A percentile compares a stretch with the other conserved stretches of the same genome.
Evolutionary conservation across 2,329 filamentous ascomycete species (phyloP).

Genomic region (Drechslerella dactyloides): DNA sequence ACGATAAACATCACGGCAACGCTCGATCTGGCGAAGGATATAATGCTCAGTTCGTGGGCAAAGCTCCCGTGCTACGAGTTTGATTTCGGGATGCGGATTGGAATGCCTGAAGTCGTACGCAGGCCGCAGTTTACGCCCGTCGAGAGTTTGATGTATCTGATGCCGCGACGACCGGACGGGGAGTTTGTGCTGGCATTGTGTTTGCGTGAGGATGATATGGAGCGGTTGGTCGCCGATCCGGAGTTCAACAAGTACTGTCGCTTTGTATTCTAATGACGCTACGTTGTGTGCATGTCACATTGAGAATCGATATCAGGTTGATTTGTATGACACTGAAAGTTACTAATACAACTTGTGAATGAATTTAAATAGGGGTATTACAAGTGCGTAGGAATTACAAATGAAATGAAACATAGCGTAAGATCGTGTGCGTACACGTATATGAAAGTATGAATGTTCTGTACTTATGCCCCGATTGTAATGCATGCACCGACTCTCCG

Average conservation of each 20-base stretch:
- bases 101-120: conserved; percentile 61
- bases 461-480: background rate
- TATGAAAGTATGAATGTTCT: background rate
- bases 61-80: conserved; percentile 61
- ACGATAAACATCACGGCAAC: conserved; percentile 57
- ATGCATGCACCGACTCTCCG: background rate
- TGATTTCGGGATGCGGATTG: conserved; percentile 62
- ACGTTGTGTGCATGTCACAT: too few relatives aligned
- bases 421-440: background rate
- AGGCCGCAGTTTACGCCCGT: conserved; percentile 61
- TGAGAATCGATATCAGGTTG: background rate
- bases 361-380: too few relatives aligned
- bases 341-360: too few relatives aligned
- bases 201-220: conserved; percentile 62
- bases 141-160: conserved; percentile 63
- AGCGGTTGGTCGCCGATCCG: conserved; percentile 59
- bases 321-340: too few relatives aligned
- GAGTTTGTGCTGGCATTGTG: conserved; percentile 61
- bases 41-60: conserved; percentile 66
- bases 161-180: conserved; percentile 61
- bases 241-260: conserved; percentile 59
- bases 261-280: conserved; percentile 58
- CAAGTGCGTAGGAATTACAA: too few relatives aligned
- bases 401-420: too few relatives aligned
- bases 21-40: conserved; percentile 59